Conservation (phyloP, 1,284 basidiomycete genomes). For the Trametes sp. region DNA sequence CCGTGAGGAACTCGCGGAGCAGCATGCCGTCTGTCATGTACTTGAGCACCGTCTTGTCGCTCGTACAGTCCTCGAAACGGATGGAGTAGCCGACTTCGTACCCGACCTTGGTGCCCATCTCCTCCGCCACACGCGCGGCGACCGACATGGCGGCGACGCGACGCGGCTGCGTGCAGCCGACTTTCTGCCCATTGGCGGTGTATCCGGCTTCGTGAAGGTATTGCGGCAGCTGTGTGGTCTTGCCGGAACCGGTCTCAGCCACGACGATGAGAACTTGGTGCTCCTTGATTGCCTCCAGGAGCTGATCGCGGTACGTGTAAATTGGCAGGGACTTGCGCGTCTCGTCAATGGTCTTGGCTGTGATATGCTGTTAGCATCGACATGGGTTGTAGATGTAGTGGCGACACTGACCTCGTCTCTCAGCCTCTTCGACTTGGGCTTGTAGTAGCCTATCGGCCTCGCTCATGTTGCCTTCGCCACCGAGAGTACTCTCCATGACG, state of each 20-base stretch:
- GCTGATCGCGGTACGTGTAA: constrained; percentile 84
- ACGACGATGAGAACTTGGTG: constrained; percentile 94
- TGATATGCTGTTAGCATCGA: constrained; percentile 17
- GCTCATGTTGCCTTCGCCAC: constrained; percentile 75
- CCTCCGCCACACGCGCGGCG: constrained; percentile 97
- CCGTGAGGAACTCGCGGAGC: constrained; percentile 94
- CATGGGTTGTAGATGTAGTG: neutral
- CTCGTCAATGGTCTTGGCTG: constrained; percentile 89
- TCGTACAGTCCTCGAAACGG: constrained; percentile 99
- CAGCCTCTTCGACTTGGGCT: constrained; percentile 91
- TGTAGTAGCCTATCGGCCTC: constrained; percentile 89
- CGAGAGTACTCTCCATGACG: constrained; percentile 84
- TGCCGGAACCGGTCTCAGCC: constrained; percentile 95
- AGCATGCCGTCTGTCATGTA: constrained; percentile 99
- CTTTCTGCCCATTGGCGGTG: constrained; percentile 86
- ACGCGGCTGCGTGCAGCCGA: constrained; percentile 98
- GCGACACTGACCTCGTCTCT: constrained; percentile 76
- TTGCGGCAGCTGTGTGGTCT: constrained; percentile 98
- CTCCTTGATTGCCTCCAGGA: constrained; percentile 89
- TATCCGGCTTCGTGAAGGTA: constrained; percentile 98
- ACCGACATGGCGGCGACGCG: constrained; percentile 99
- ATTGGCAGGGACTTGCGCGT: constrained; percentile 93
- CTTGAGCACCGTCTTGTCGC: constrained; percentile 96
- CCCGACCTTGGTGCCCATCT: constrained; percentile 96
- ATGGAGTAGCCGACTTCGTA: constrained; percentile 99